phyloP scores from a whole-genome alignment of 2,329 filamentous ascomycete genomes.

The Botrytis fabae region DNA sequence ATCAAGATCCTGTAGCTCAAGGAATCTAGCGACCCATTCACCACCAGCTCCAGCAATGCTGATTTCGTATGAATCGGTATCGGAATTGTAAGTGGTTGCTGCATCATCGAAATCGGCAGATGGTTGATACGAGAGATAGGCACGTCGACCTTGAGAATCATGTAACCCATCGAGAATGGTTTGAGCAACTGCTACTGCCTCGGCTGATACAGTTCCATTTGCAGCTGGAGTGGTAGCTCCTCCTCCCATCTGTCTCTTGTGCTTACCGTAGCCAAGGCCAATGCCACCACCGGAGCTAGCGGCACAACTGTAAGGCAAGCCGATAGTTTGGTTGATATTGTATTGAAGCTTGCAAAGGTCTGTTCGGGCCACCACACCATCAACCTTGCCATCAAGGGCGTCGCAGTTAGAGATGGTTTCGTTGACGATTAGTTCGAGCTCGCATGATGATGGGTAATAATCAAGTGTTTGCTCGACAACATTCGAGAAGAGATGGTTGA shows the following conservation, averaged over 20 bases:
- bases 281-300: slow-evolving; percentile 29
- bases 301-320: slow-evolving; percentile 47
- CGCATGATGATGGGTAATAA: slow-evolving; percentile 48
- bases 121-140: slow-evolving; percentile 43
- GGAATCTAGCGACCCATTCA: no score
- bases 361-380: slow-evolving; percentile 53
- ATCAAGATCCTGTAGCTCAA: slow-evolving; percentile 38
- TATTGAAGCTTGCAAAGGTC: slow-evolving; percentile 50
- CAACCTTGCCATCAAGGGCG: slow-evolving; percentile 53
- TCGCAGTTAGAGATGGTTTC: slow-evolving; percentile 56
- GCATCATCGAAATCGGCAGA: slow-evolving; percentile 26
- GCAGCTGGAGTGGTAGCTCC: slow-evolving; percentile 18
- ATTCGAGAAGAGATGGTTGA: slow-evolving; percentile 44
- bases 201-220: slow-evolving; percentile 32
- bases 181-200: slow-evolving; percentile 41
- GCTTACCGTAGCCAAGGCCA: no score
- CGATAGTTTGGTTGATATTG: slow-evolving; percentile 49
- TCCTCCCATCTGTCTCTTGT: no score
- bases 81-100: slow-evolving; percentile 2
- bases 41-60: slow-evolving; percentile 39
- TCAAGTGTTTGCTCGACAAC: slow-evolving; percentile 44
- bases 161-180: slow-evolving; percentile 42
- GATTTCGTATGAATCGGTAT: slow-evolving; percentile 38
- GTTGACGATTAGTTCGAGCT: slow-evolving; percentile 53
- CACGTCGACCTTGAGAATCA: slow-evolving; percentile 41